Base-by-base conservation (phyloP, 192 early-diverging fungal species). In the Coemansia sp. region DNA sequence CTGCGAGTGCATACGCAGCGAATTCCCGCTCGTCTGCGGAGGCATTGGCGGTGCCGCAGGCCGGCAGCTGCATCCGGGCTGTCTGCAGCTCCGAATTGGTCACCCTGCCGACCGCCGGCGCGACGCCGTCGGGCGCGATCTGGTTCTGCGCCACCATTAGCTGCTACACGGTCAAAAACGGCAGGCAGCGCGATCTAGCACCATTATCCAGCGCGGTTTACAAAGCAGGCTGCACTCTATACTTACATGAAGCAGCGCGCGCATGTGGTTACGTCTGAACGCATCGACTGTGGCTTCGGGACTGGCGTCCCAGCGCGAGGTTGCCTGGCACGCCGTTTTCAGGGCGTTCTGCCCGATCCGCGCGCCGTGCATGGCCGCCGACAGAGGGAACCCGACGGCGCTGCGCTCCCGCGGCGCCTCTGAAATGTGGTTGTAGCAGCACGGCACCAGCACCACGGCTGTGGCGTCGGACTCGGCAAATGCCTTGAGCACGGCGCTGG, bases 371-470 rank as follows among this genome's bases (percentile, higher is more conserved):
- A 59, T 47, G 10, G 14, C 58, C 1, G 20, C 36, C 8, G 50
- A 69, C 30, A 56, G 35, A n/a, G 74, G 53, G 32, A 80, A 67
- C 34, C 70, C 17, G 25, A 5, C 38, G 4, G 10, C 23, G 2
- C 29, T 40, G 26, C 30, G 46, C 31, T n/a, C 17, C 26, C 5
- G 31, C 12, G 23, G 36, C 7, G 34, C 44, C 52, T 90, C 87
- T 0, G 88, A 78, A 12, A 94, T 70, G 56, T 75, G 79, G 69
- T 95, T 89, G 62, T 95, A 93, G 68, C 92, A 95, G 79, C 92
- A 92, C 8, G 87, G 85, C 9, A 90, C 88, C 39, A 80, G 76
- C 11, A 84, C 85, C 29, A 90, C 59, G 11, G 74, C 70, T 8
- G 64, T 70, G 8, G 83, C 79, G 6, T 73, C 63, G 26, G 76